Percentiles rank a stretch among this genome's conserved stretches.
Conservation (phyloP, 257 asterid species). For the Echites panduratus region DNA sequence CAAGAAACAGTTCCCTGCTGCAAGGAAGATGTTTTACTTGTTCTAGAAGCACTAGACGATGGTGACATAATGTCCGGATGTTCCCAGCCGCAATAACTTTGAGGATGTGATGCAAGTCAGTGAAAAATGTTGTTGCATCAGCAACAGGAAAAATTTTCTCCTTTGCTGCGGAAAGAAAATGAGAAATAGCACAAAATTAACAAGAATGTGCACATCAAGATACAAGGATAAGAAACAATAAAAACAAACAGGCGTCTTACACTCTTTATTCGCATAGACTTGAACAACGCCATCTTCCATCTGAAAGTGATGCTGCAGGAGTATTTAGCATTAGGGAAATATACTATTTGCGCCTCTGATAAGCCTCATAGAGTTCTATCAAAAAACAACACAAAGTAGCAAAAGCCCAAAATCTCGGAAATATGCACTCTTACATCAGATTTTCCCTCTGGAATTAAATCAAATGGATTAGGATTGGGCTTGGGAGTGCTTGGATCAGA, state of each 20-base stretch:
- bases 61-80: slow-evolving; percentile 85
- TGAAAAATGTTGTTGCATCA: slow-evolving; percentile 89
- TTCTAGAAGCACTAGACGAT: slow-evolving; percentile 86
- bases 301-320: slow-evolving; percentile 76
- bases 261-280: slow-evolving; percentile 71
- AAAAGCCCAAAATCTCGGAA: slow-evolving; percentile 9
- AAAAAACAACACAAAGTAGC: slow-evolving; percentile 7
- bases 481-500: slow-evolving; percentile 93
- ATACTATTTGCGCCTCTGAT: slow-evolving; percentile 7
- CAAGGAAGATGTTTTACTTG: slow-evolving; percentile 45
- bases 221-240: slow-evolving; percentile 5
- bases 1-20: slow-evolving; percentile 8
- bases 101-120: slow-evolving; percentile 90
- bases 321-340: slow-evolving; percentile 19
- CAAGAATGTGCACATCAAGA: background rate
- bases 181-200: slow-evolving; percentile 14
- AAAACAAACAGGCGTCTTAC: slow-evolving; percentile 42
- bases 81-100: slow-evolving; percentile 95
- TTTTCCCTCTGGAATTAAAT: slow-evolving; percentile 57
- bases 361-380: slow-evolving; percentile 1
- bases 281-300: slow-evolving; percentile 99
- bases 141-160: slow-evolving; percentile 86
- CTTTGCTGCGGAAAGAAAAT: slow-evolving; percentile 47
- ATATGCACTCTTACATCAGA: slow-evolving; percentile 57
- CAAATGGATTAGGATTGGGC: slow-evolving; percentile 78